These are phyloP conservation scores for Starmerella bacillaris DNA, from an alignment of 805 yeast species.

Conservation along the genomic window DNA sequence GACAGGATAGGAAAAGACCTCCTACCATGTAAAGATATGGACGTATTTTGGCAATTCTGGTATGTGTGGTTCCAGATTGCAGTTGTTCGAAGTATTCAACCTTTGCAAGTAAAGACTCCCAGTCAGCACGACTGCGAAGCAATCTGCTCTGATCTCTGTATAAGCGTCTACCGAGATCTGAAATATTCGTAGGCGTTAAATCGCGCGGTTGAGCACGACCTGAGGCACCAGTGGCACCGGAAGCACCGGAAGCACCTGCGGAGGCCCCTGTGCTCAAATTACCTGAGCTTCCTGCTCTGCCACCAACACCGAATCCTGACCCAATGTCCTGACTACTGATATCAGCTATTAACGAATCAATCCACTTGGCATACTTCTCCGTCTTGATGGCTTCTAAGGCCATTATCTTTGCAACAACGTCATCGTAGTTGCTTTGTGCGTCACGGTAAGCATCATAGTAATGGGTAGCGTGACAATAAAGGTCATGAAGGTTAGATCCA, in stretches of 20 bases:
- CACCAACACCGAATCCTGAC: too few species aligned
- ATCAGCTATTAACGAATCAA: constrained; percentile 37
- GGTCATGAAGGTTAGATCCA: constrained; percentile 23
- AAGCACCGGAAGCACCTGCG: neutral
- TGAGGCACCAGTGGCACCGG: constrained; percentile 9
- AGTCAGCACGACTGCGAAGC: constrained; percentile 40
- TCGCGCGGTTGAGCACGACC: constrained; percentile 13
- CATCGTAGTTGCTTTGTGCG: constrained; percentile 41
- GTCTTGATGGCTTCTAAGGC: constrained; percentile 33
- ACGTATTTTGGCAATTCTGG: constrained; percentile 18
- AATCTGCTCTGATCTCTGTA: constrained; percentile 35
- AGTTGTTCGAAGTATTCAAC: constrained; percentile 42
- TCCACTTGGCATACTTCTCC: constrained; percentile 43
- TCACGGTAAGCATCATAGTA: constrained; percentile 47
- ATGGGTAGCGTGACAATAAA: constrained; percentile 39
- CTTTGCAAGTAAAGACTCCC: constrained; percentile 31
- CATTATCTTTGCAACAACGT: constrained; percentile 40
- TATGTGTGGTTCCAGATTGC: neutral
- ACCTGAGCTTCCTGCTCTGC: constrained; percentile 1
- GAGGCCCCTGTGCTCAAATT: neutral
- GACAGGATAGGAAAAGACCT: constrained; percentile 13
- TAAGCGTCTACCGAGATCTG: constrained; percentile 34
- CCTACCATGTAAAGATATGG: constrained; percentile 28
- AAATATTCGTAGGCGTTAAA: constrained; percentile 29
- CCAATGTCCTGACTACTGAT: constrained; percentile 15